Percentiles rank a stretch among this genome's conserved stretches.
Evolutionary conservation across 805 yeast species (phyloP).

Genomic region (Nakazawaea sp.): DNA sequence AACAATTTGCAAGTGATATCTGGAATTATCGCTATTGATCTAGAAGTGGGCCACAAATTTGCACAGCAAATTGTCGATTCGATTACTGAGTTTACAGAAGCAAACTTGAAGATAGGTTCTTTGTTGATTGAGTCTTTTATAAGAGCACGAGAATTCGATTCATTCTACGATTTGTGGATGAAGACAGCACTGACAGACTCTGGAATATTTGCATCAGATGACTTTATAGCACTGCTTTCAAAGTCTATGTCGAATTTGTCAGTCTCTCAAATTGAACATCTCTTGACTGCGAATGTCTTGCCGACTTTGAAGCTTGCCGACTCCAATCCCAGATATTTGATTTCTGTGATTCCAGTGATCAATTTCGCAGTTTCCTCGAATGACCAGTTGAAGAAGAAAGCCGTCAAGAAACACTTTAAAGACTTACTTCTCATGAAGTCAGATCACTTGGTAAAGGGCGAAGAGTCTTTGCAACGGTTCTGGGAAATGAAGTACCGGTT

Average conservation of each 20-base stretch:
- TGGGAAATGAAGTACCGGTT: slow-evolving; percentile 44
- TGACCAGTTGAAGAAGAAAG: slow-evolving; percentile 20
- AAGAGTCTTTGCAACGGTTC: slow-evolving; percentile 6
- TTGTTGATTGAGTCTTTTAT: slow-evolving; percentile 39
- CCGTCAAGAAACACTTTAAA: slow-evolving; percentile 19
- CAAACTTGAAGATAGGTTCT: slow-evolving; percentile 16
- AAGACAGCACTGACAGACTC: slow-evolving; percentile 7
- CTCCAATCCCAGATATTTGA: slow-evolving; percentile 1
- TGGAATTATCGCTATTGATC: slow-evolving; percentile 44
- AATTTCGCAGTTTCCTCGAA: slow-evolving; percentile 32
- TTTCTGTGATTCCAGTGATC: slow-evolving; percentile 23
- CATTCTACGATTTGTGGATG: slow-evolving; percentile 43
- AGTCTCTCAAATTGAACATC: slow-evolving; percentile 30
- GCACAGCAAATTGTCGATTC: slow-evolving; percentile 24
- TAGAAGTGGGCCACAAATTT: slow-evolving; percentile 48
- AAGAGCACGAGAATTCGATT: slow-evolving; percentile 49
- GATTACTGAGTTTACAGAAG: background rate
- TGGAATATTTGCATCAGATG: slow-evolving; percentile 17
- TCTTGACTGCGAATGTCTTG: slow-evolving; percentile 14
- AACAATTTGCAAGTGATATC: slow-evolving; percentile 40
- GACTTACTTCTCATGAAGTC: too few species aligned
- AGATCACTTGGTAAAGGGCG: too few species aligned
- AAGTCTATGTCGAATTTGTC: slow-evolving; percentile 38
- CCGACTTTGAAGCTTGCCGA: slow-evolving; percentile 12
- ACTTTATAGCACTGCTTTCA: slow-evolving; percentile 31